These are phyloP conservation scores for Pleoardoris graminearum DNA, from an alignment of 2,329 filamentous ascomycete genomes.

Conservation along the genomic window DNA sequence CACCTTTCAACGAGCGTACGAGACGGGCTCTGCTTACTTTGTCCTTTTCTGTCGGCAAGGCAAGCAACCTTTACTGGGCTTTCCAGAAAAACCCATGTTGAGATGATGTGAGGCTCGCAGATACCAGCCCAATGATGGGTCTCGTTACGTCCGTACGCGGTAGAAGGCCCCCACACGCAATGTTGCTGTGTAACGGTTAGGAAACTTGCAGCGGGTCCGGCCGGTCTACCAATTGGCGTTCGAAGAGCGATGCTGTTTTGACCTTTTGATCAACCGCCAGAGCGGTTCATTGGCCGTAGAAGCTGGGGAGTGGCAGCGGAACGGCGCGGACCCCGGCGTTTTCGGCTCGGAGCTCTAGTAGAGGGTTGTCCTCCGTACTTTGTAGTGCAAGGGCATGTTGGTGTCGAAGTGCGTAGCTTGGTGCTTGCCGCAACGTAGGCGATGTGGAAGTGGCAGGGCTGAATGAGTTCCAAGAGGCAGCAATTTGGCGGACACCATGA, in stretches of 20 bases:
- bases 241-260: background rate
- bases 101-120: background rate
- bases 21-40: conserved; percentile 17
- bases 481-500: background rate
- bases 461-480: background rate
- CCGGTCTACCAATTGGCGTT: background rate
- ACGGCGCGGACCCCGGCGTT: background rate
- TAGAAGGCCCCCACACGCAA: background rate
- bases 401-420: background rate
- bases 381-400: background rate
- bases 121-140: background rate
- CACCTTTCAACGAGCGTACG: background rate
- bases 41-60: conserved; percentile 22
- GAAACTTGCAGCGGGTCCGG: background rate
- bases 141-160: background rate
- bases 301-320: background rate
- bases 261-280: background rate
- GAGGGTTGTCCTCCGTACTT: background rate
- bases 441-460: background rate
- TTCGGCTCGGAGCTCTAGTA: background rate
- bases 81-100: conserved; percentile 21
- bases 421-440: background rate
- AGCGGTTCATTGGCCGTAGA: background rate
- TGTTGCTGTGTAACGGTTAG: background rate
- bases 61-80: conserved; percentile 23